Percentiles rank a stretch among this genome's conserved stretches.
Evolutionary conservation across 257 asterid species (phyloP).

Genomic region (Gentiana straminea): DNA sequence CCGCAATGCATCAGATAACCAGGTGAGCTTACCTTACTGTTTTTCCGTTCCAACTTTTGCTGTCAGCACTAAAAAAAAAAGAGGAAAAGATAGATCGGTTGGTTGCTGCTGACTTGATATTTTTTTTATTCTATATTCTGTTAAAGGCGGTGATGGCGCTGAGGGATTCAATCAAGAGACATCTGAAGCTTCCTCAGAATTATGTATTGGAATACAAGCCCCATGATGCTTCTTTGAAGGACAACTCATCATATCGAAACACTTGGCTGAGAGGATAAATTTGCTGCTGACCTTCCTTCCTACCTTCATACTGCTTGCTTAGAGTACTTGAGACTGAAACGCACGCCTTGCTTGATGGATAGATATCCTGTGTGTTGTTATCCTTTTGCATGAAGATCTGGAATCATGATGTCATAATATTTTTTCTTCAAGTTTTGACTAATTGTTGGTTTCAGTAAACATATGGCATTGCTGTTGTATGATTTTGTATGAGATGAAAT

Average conservation of each 20-base stretch:
- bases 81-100: too few species aligned
- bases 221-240: constrained; percentile 87
- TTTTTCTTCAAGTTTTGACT: too few species aligned
- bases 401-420: too few species aligned
- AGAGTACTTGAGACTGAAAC: too few species aligned
- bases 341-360: too few species aligned
- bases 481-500: too few species aligned
- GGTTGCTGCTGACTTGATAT: neutral
- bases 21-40: constrained; percentile 34
- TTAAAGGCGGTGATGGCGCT: constrained; percentile 85
- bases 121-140: neutral
- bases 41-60: neutral
- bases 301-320: too few species aligned
- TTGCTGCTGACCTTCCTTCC: neutral
- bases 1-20: constrained; percentile 89
- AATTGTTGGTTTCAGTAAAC: too few species aligned
- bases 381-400: too few species aligned
- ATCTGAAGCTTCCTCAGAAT: constrained; percentile 76
- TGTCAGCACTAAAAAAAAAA: neutral
- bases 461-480: too few species aligned
- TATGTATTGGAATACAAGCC: constrained; percentile 96
- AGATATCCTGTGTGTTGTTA: too few species aligned
- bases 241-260: constrained; percentile 95
- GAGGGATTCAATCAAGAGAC: constrained; percentile 85
- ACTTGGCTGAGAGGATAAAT: constrained; percentile 86